Evolutionary conservation across 331 rosid genomes (phyloP).

Genomic region (Malus hybrid): DNA sequence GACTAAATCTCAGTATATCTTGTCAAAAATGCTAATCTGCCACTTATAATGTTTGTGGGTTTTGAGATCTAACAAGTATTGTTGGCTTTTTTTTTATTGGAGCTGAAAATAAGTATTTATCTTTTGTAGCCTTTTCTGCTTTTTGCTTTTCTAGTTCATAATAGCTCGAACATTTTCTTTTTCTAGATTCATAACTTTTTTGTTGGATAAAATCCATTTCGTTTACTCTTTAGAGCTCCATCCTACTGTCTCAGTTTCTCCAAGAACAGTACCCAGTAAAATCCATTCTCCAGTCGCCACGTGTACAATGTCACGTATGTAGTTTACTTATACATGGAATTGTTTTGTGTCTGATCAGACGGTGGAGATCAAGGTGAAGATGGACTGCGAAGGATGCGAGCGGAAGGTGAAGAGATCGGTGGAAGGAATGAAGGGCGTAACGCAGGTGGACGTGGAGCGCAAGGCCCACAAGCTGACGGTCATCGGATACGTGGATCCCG

Average conservation of each 20-base stretch:
- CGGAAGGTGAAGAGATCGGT: conserved; percentile 57
- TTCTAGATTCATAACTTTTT: background rate
- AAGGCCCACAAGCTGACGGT: conserved; percentile 68
- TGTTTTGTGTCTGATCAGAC: conserved; percentile 32
- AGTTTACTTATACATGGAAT: too few relatives aligned
- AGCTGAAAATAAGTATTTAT: background rate
- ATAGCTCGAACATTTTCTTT: background rate
- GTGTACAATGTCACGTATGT: background rate
- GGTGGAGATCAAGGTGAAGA: conserved; percentile 77
- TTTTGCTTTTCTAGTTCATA: background rate
- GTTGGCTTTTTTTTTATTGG: background rate
- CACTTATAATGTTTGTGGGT: too few relatives aligned
- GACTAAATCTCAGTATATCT: too few relatives aligned
- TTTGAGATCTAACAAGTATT: too few relatives aligned
- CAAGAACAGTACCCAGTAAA: background rate
- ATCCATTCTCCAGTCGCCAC: background rate
- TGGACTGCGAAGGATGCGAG: conserved; percentile 91
- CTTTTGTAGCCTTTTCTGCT: background rate
- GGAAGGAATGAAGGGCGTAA: conserved; percentile 80
- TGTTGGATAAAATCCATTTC: background rate
- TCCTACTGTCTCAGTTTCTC: background rate
- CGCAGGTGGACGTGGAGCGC: conserved; percentile 48
- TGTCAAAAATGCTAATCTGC: too few relatives aligned
- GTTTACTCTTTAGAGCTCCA: background rate
- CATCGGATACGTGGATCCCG: conserved; percentile 55